phyloP scores from a whole-genome alignment of 208 protist species.

The Acanthamoeba healyi region DNA sequence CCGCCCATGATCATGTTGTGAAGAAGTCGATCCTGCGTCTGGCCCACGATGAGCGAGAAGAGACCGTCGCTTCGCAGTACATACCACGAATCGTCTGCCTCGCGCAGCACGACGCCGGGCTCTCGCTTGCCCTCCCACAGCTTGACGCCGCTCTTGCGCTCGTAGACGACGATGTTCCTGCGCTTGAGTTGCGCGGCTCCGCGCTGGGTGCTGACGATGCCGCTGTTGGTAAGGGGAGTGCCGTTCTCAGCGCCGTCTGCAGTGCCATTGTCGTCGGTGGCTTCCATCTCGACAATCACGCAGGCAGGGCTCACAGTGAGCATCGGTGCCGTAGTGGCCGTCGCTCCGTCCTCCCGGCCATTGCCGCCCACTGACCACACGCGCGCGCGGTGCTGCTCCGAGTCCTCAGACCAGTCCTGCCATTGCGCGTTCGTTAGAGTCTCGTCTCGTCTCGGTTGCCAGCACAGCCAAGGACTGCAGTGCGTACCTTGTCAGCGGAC shows the following conservation, averaged over 20 bases:
- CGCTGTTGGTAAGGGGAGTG: not conserved
- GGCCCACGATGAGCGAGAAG: not conserved
- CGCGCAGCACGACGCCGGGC: constrained; percentile 34
- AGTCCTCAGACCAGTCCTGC: not conserved
- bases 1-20: constrained; percentile 29
- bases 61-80: constrained; percentile 8
- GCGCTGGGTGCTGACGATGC: not conserved
- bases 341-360: not conserved
- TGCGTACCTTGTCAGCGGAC: too few relatives aligned
- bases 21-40: not conserved
- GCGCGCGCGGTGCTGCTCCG: not conserved
- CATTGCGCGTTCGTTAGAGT: too few relatives aligned
- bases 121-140: constrained; percentile 59
- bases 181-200: too few relatives aligned
- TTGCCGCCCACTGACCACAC: not conserved
- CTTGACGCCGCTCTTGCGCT: not conserved
- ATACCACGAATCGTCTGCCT: constrained; percentile 51
- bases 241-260: not conserved
- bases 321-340: not conserved
- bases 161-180: not conserved
- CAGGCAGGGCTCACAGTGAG: not conserved
- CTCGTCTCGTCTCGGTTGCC: not conserved
- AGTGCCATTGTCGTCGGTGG: not conserved
- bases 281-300: not conserved
- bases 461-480: not conserved